A percentile compares a stretch with the other conserved stretches of the same genome.
Evolutionary conservation across 1,139 yeast species (phyloP).

Genomic region (Lodderomyces beijingensis): DNA sequence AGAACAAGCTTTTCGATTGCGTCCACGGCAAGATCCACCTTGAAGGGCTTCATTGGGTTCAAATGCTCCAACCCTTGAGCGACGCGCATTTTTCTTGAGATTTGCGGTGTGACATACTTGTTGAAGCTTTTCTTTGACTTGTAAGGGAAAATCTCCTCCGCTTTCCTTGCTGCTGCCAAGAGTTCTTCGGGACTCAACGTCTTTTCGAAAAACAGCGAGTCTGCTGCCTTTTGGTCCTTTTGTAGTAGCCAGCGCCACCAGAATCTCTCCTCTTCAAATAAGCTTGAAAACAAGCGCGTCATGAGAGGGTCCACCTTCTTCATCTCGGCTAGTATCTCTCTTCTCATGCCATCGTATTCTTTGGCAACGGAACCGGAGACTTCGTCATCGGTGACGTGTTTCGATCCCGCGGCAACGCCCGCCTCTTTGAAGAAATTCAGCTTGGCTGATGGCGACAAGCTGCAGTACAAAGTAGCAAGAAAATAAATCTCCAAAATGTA

Average conservation of each 20-base stretch:
- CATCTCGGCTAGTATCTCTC: constrained; percentile 21
- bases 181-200: constrained; percentile 22
- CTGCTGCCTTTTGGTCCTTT: constrained; percentile 25
- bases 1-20: constrained; percentile 7
- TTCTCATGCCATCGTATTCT: constrained; percentile 23
- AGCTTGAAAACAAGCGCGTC: constrained; percentile 25
- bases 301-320: constrained; percentile 24
- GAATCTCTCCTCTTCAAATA: constrained; percentile 25
- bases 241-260: constrained; percentile 46
- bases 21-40: constrained; percentile 5
- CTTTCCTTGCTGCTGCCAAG: constrained; percentile 14
- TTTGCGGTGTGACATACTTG: constrained; percentile 41
- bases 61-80: constrained; percentile 6
- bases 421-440: constrained; percentile 20
- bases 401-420: constrained; percentile 26
- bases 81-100: constrained; percentile 38
- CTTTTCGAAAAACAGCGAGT: constrained; percentile 24
- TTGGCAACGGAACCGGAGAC: constrained; percentile 23
- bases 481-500: constrained; percentile 32
- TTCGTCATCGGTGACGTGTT: constrained; percentile 35
- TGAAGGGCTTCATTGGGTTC: constrained; percentile 3
- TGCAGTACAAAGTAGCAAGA: constrained; percentile 27
- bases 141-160: constrained; percentile 19
- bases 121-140: constrained; percentile 39
- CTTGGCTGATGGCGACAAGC: constrained; percentile 22